Evolutionary conservation across 257 asterid genomes (phyloP), one percentile per base, ranked within the genome.

Genomic region (Solanum megistacrolobum): DNA sequence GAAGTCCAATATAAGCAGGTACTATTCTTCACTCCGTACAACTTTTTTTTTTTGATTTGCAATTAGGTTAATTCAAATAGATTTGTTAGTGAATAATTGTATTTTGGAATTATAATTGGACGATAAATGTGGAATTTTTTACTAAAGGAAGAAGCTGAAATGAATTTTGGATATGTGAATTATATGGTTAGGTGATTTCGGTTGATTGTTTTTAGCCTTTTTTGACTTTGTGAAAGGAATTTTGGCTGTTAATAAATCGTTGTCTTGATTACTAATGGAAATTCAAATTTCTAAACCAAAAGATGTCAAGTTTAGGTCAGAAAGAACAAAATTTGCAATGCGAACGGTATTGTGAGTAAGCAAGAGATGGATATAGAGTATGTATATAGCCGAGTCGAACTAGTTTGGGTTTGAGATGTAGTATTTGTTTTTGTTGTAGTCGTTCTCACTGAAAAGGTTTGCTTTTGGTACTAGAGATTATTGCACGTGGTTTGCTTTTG

Each of bases 1-100:
- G 93, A 94, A 86, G 89, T 94, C 25, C 95, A 92, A 87, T 95
- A 94, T 89, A 96, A 92, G 88, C 94, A 96, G 97, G 99, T 90
- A 84, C 34, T 68, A 3, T 32, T 89, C 81, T 10, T 48, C 65
- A 12, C 36, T 48, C 60, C 31, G 52, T 66, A 27, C 13, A 6
- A 79, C 39, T 79, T 46, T 20, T 36, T 66, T 1, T 36, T 68
- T 36, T 68, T n/a, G 31, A 78, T 78, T 78, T 27, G 39, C 11
- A 41, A 65, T 85, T 68, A 21, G 41, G 65, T 62, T 35, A 43
- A 84, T 84, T 84, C 58, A 12, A 32, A 20, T 68, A 14, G 68
- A 38, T 62, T 85, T 85, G 60, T 41, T 39, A 48, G 31, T 31
- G 27, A 39, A 76, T 76, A 6, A 39, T 76, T 39, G 83, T 76